These are phyloP conservation scores for Glycine latifolia DNA, from an alignment of 306 rosid species.

Conservation along the genomic window DNA sequence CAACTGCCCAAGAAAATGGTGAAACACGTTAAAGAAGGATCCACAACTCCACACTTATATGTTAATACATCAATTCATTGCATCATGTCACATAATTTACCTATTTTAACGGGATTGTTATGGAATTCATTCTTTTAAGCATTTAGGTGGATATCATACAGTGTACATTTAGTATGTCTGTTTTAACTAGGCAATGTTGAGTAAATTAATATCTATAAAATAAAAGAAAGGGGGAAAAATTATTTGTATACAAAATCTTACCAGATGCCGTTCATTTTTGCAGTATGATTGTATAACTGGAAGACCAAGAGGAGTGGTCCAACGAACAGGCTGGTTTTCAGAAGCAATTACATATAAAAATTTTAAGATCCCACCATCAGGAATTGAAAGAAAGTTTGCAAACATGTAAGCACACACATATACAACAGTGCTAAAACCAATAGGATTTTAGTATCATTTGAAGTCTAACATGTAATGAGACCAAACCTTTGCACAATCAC, in stretches of 20 bases:
- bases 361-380: conserved; percentile 35
- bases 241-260: conserved; percentile 48
- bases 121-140: conserved; percentile 12
- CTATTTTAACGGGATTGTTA: neutral
- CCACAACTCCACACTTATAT: too few species aligned
- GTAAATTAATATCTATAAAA: neutral
- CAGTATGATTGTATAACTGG: conserved; percentile 87
- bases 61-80: too few species aligned
- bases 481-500: conserved; percentile 86
- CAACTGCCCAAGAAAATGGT: too few species aligned
- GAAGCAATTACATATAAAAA: conserved; percentile 69
- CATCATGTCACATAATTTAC: too few species aligned
- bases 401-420: neutral
- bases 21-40: too few species aligned
- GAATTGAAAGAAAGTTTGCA: conserved; percentile 6
- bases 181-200: neutral
- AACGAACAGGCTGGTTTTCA: conserved; percentile 80
- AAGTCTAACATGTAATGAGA: conserved; percentile 23
- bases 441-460: conserved; percentile 15
- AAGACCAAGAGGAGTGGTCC: conserved; percentile 95
- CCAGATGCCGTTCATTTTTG: conserved; percentile 79
- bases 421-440: conserved; percentile 37
- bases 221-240: too few species aligned
- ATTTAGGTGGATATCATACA: neutral
- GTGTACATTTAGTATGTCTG: neutral